These are phyloP conservation scores for Aspergillus cavernicola DNA, from an alignment of 495 filamentous ascomycete species.

Conservation along the genomic window DNA sequence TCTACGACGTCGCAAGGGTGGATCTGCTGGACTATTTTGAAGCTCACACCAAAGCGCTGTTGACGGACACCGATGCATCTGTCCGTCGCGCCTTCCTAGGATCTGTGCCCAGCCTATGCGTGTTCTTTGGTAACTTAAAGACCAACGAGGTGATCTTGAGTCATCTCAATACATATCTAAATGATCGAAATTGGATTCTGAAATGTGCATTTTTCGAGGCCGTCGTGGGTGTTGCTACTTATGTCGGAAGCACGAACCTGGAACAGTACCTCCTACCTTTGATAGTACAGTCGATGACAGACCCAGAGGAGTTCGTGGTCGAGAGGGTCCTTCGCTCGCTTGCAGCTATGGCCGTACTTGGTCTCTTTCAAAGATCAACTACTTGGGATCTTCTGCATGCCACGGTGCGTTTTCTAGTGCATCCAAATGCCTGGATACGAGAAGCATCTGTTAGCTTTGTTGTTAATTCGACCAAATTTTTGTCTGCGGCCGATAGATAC, in stretches of 20 bases:
- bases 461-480: slow-evolving; percentile 65
- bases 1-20: slow-evolving; percentile 76
- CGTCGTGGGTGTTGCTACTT: slow-evolving; percentile 88
- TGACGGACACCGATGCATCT: slow-evolving; percentile 83
- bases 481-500: slow-evolving; percentile 78
- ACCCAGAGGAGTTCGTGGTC: slow-evolving; percentile 92
- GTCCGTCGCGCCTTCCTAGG: slow-evolving; percentile 91
- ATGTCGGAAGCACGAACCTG: slow-evolving; percentile 78
- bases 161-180: slow-evolving; percentile 96
- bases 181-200: slow-evolving; percentile 93
- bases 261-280: slow-evolving; percentile 96
- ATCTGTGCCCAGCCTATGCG: slow-evolving; percentile 86
- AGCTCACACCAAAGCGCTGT: slow-evolving; percentile 77
- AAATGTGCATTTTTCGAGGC: slow-evolving; percentile 97
- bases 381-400: slow-evolving; percentile 84
- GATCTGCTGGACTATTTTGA: slow-evolving; percentile 81
- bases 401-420: slow-evolving; percentile 78
- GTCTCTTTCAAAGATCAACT: slow-evolving; percentile 77
- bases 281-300: slow-evolving; percentile 95
- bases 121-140: slow-evolving; percentile 87
- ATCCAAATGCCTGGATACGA: slow-evolving; percentile 93
- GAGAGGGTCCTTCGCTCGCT: slow-evolving; percentile 86
- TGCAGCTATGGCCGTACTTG: slow-evolving; percentile 83
- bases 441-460: slow-evolving; percentile 84
- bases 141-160: slow-evolving; percentile 92